Base-by-base conservation (phyloP, 148 eudicot genomes). In the Rhododendron williamsianum region DNA sequence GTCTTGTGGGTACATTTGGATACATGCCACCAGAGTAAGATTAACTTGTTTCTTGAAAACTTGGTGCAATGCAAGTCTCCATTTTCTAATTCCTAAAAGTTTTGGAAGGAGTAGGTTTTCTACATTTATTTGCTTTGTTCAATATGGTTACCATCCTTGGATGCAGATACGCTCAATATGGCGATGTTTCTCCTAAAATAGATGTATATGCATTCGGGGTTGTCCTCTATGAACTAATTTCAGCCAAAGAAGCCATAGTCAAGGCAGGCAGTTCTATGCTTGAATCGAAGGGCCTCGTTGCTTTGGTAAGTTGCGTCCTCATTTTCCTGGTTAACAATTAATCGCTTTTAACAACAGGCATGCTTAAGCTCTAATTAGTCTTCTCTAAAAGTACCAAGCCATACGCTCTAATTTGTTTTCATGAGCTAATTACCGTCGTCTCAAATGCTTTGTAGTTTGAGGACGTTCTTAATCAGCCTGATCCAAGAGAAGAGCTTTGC, bases 11-110 rank as follows among this genome's bases (percentile, higher is more conserved):
- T 85, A 97, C 99, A 85, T 95, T 97, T 91, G 99, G 99, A 88
- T 97, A 97, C 89, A 97, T 97, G 98, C 95, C 98, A 71, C 99
- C 99, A 74, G 99, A 97, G 99, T 97, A 95, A 93, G 97, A 85
- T 79, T 41, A 43, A 13, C 23, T 56, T 82, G 82, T 63, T 60
- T 45, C 43, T 85, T 63, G 3, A 9, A 16, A 21, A 13, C 27
- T 36, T 80, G 30, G 25, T 77, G 48, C 18, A 77, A 21, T 27
- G 43, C 49, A 77, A 45, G 54, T 77, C 81, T 48, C 82, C 65
- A 23, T 19, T 52, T 7, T n/a, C 35, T 52, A 10, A 19, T 80
- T 52, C 43, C 45, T 82, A n/a, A 12, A 41, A 19, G 2, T 4
- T 63, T n/a, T 54, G n/a, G 72, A 82, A 82, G 41, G 52, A 43